Evolutionary conservation across 345 rosid species (phyloP), one percentile per base, ranked within the genome.

Genomic region (Lepidium sativum): DNA sequence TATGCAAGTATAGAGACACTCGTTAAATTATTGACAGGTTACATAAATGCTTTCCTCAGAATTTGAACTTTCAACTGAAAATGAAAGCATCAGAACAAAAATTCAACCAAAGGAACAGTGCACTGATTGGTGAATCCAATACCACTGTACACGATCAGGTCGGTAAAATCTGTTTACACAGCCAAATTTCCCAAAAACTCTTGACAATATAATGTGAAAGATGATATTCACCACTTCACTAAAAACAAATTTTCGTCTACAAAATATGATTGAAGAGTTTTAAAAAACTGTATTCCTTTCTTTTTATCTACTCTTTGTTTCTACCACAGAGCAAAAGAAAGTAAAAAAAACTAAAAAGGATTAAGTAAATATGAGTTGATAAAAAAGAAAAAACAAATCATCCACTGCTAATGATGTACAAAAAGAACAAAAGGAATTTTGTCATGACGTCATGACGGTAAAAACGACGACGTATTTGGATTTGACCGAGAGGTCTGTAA

Each of bases 331-430:
- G 52, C 16, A 42, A 42, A 42, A 33, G 15, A 52, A 60, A 54
- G 54, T 32, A 15, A 29, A 38, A 54, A 15, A 9, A 35, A 32
- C 38, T 17, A 18, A 18, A 12, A 12, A 16, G 1, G 35, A 55
- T 71, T 47, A 38, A 45, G 65, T 71, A 59, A 68, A 48, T 32
- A 44, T 4, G 59, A 47, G 57, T 54, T 15, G 21, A 47, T 2
- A 27, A 42, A 50, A 11, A 37, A 47, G n/a, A 40, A 44, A n/a
- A 51, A 72, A 56, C 45, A 57, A 72, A 34, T 53, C 38, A 66
- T 60, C 45, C 56, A 66, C 68, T 68, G 45, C 68, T 66, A 72
- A 66, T 72, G 71, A 72, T 73, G 55, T 73, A 73, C 72, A 73
- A 60, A 72, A 72, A 72, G 71, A 72, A 65, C 67, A 42, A 72